Evolutionary conservation across 2,329 filamentous ascomycete species (phyloP).

Genomic region (Clarireedia paspali): DNA sequence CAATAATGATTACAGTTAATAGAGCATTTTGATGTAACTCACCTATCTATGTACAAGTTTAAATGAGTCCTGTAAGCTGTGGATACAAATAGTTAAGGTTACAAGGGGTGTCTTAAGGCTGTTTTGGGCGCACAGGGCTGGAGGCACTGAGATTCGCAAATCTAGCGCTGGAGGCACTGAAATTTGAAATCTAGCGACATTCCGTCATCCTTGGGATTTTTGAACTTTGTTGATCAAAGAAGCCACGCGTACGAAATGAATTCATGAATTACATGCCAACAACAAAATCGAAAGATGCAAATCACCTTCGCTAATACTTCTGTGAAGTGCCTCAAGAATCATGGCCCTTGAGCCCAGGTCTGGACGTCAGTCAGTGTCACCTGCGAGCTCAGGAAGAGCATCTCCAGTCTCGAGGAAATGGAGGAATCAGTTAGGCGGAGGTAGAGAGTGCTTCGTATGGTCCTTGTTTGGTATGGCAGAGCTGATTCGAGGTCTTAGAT

Average conservation of each 20-base stretch:
- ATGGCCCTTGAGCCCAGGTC: constrained; percentile 59
- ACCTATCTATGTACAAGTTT: background rate
- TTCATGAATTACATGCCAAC: constrained; percentile 5
- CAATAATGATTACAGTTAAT: background rate
- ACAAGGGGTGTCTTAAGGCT: background rate
- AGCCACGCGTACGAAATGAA: constrained; percentile 16
- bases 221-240: constrained; percentile 10
- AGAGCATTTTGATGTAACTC: background rate
- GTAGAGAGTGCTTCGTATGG: constrained; percentile 38
- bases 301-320: constrained; percentile 14
- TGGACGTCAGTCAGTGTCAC: constrained; percentile 57
- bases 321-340: constrained; percentile 25
- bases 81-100: background rate
- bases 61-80: background rate
- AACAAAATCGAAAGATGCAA: constrained; percentile 16
- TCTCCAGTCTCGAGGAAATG: constrained; percentile 69
- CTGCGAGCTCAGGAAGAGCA: constrained; percentile 75
- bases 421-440: constrained; percentile 69
- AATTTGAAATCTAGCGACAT: constrained; percentile 8
- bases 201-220: constrained; percentile 8
- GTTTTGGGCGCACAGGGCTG: constrained; percentile 4
- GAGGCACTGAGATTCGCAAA: background rate
- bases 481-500: constrained; percentile 34
- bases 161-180: background rate
- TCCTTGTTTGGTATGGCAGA: background rate